Percentiles rank a stretch among this genome's conserved stretches.
Evolutionary conservation across 75 land plant genomes (phyloP).

Genomic region (Pinus tabuliformis): DNA sequence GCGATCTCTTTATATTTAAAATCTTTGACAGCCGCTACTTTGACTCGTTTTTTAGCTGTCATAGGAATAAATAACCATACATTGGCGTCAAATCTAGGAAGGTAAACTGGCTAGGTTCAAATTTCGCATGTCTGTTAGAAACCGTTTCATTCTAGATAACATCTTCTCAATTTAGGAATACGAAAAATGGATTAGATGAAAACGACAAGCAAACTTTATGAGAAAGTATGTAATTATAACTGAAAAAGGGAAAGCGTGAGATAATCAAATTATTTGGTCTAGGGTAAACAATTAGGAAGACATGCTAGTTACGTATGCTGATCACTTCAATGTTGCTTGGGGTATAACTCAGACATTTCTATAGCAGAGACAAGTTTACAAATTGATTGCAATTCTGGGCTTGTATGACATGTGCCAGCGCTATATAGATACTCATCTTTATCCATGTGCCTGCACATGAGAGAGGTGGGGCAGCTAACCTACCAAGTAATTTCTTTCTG

Average conservation of each 20-base stretch:
- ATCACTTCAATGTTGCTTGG: not conserved
- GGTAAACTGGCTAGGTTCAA: not conserved
- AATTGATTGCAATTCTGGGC: not conserved
- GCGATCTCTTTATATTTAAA: conserved; percentile 51
- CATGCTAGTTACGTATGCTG: not conserved
- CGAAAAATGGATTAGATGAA: not conserved
- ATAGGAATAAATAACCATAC: conserved; percentile 11
- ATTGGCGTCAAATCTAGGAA: not conserved
- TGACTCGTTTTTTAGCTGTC: conserved; percentile 39
- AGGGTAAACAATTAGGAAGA: not conserved
- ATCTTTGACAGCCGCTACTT: conserved; percentile 53
- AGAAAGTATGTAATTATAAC: not conserved
- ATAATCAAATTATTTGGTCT: not conserved
- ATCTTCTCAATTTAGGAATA: not conserved
- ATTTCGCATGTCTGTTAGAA: not conserved
- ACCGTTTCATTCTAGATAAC: not conserved
- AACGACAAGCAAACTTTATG: not conserved
- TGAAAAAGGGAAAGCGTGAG: not conserved
- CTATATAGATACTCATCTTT: not conserved
- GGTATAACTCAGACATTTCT: not conserved
- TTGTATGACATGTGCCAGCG: not conserved
- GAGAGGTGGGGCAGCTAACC: not conserved
- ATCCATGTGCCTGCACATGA: not conserved
- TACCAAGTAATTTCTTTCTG: conserved; percentile 22
- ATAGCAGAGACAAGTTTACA: not conserved